These are phyloP conservation scores for Dictyostelium firmibasis DNA, from an alignment of 78 protist species.

Conservation along the genomic window DNA sequence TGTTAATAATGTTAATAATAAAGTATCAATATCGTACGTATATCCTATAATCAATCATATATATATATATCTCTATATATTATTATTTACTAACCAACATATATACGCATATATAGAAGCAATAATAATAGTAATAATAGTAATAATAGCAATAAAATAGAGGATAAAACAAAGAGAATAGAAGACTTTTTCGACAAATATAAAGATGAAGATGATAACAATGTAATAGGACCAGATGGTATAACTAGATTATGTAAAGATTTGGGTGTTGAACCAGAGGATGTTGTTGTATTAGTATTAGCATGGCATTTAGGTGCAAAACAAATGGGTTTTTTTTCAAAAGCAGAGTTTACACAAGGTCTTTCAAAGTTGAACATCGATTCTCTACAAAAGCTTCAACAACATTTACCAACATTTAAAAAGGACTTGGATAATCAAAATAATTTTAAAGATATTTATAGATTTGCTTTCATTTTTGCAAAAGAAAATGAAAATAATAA, in stretches of 20 bases:
- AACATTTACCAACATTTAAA: conserved; percentile 33
- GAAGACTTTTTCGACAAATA: conserved; percentile 70
- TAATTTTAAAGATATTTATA: conserved; percentile 64
- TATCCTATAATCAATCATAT: neutral
- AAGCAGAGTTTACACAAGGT: conserved; percentile 43
- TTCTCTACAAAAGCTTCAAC: conserved; percentile 43
- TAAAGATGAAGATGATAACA: conserved; percentile 24
- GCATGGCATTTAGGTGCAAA: conserved; percentile 76
- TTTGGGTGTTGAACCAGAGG: conserved; percentile 57
- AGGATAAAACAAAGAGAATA: conserved; percentile 40
- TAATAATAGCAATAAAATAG: neutral
- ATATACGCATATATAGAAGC: neutral
- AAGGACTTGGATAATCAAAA: conserved; percentile 51
- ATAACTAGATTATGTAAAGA: conserved; percentile 51
- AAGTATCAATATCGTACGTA: conserved; percentile 12
- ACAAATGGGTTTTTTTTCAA: conserved; percentile 64
- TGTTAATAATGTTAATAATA: conserved; percentile 10
- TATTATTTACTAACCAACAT: neutral
- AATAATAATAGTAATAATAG: neutral
- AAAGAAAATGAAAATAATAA: conserved; percentile 57
- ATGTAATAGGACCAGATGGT: conserved; percentile 76
- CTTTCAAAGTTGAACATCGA: conserved; percentile 49
- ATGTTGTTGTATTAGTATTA: conserved; percentile 62
- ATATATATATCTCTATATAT: too few species aligned
- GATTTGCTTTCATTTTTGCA: conserved; percentile 63